Evolutionary conservation across 2,329 filamentous ascomycete genomes (phyloP), one percentile per base, ranked within the genome.

Genomic region (Ophiosphaerella herpotricha): DNA sequence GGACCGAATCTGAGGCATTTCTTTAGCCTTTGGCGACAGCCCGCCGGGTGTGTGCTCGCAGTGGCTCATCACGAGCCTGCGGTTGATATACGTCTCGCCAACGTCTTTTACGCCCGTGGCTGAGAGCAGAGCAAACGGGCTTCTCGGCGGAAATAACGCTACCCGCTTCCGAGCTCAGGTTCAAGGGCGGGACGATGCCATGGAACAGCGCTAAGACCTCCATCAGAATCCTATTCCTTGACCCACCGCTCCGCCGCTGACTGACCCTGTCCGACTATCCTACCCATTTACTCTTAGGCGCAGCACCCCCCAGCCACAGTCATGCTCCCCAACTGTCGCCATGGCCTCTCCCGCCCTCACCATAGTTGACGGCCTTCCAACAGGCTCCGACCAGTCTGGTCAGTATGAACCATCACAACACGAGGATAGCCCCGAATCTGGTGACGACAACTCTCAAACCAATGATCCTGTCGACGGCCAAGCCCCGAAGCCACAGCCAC

Each of bases 261-360:
- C 50, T 52, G 56, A 52, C 57, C 62, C 61, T 57, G 55, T 14
- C 48, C 48, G 54, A 54, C 56, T 55, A 60, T 57, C 57, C 46
- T 50, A 60, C 60, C 61, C 52, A 58, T 62, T 66, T 63, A 58
- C 60, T 63, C 63, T 66, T 66, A 66, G 63, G 60, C 60, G 61
- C 63, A 61, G 61, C 63, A 58, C 50, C 62, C 61, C 61, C 63
- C 60, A 64, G 61, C 61, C 63, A 64, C 63, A 66, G 58, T 43
- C 51, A 66, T 63, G 61, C 51, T 60, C 60, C 55, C 61, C 57
- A 62, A 55, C 61, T 59, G 60, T 56, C 57, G 64, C 60, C 60
- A 74, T 74, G 71, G 67, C 68, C 58, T 68, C 67, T 55, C 61
- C 70, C 53, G 55, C 63, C 52, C 63, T 63, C 48, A 66, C 68